Percentiles rank a stretch among this genome's conserved stretches.
These are phyloP conservation scores for Kwoniella mangroviensis DNA, from an alignment of 768 basidiomycete species.

Conservation along the genomic window DNA sequence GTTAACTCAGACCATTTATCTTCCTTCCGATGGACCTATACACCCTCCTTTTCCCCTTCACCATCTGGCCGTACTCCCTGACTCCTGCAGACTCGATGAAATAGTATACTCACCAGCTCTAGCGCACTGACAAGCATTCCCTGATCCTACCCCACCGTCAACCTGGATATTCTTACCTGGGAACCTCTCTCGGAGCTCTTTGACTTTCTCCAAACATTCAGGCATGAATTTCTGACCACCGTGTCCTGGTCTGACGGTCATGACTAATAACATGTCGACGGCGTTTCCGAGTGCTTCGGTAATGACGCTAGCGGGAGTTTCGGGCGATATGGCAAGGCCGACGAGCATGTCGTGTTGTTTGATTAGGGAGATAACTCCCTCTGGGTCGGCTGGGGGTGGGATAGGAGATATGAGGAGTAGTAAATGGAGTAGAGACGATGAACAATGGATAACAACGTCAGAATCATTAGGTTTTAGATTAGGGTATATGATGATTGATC, in stretches of 20 bases:
- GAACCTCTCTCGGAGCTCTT: constrained; percentile 85
- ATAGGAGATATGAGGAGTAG: background rate
- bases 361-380: constrained; percentile 78
- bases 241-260: constrained; percentile 95
- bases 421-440: background rate
- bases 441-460: background rate
- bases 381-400: constrained; percentile 27
- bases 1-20: no score
- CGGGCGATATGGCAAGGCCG: constrained; percentile 94
- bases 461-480: no score
- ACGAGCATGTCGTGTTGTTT: constrained; percentile 86
- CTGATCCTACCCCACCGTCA: constrained; percentile 94
- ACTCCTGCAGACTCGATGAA: background rate
- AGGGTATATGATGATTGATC: no score
- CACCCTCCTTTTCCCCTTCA: background rate
- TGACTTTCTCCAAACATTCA: constrained; percentile 88
- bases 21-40: background rate
- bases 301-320: constrained; percentile 85
- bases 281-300: constrained; percentile 79
- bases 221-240: constrained; percentile 97
- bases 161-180: constrained; percentile 96
- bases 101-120: constrained; percentile 71
- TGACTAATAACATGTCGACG: constrained; percentile 94
- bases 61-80: background rate
- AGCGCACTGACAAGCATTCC: constrained; percentile 84